Evolutionary conservation across 805 yeast species (phyloP), one percentile per base, ranked within the genome.

Genomic region (Pichia sporocuriosa): DNA sequence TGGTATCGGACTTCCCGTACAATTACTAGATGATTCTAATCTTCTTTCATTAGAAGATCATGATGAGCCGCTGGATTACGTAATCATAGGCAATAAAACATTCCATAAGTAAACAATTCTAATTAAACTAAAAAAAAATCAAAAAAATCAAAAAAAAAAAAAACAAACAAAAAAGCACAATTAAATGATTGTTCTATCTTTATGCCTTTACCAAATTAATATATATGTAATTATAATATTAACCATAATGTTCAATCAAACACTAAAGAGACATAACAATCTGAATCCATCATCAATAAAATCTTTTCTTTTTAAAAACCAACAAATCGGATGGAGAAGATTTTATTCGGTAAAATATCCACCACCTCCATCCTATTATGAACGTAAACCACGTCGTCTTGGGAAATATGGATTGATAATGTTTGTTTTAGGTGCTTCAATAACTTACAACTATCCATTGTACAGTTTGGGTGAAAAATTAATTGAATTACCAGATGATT

Each of bases 1-100:
- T 1, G 95, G 89, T 0, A 57, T 83, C 3, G 87, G 87, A 0
- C 62, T 84, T n/a, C 46, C 59, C 12, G 79, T 78, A 51, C 95
- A 85, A 55, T 47, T 83, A 20, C 70, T 82, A 0, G 48, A 47
- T 6, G 61, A 62, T 0, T 51, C 53, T 1, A 12, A 17, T 9
- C 10, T 15, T 6, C 56, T 82, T 10, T 85, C 85, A 0, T 45
- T 61, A 2, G 93, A 83, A 48, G 62, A 53, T 1, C 90, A 83
- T 48, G 95, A 85, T 54, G 74, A 76, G 60, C 40, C 42, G 1
- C 57, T 85, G 37, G 81, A 86, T 59, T 66, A 63, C 2, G 66
- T 84, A 0, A 60, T 84, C 1, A 60, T 74, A 0, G 72, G 64
- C 7, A 67, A 58, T 23, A 28, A 47, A 4, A 46, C 64, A 12